phyloP scores from a whole-genome alignment of 2,329 filamentous ascomycete genomes.

The Arthroderma sp. region DNA sequence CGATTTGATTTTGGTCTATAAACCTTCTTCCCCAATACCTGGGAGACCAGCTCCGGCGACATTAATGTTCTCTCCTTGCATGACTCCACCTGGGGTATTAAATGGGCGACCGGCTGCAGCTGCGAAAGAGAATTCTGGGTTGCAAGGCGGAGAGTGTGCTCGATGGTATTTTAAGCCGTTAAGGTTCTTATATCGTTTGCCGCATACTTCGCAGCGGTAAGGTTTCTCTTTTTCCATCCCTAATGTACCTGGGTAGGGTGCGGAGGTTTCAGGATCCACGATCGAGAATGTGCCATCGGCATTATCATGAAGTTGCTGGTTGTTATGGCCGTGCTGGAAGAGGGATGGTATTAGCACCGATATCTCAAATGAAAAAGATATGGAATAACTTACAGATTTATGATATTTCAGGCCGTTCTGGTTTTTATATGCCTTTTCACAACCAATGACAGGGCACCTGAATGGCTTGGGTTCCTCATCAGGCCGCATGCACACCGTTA shows the following conservation, averaged over 20 bases:
- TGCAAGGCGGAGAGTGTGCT: conserved; percentile 76
- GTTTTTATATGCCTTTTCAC: conserved; percentile 99
- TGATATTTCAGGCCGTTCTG: conserved; percentile 95
- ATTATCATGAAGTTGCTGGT: conserved; percentile 92
- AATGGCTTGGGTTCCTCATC: conserved; percentile 95
- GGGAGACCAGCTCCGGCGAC: conserved; percentile 36
- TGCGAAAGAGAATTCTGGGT: conserved; percentile 59
- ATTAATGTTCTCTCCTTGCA: conserved; percentile 35
- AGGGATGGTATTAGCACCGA: not conserved
- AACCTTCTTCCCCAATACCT: conserved; percentile 30
- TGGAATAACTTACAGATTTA: conserved; percentile 44
- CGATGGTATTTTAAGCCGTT: conserved; percentile 96
- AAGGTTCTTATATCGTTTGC: conserved; percentile 97
- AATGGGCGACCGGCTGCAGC: conserved; percentile 33
- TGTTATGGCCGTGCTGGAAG: conserved; percentile 72
- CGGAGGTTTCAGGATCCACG: conserved; percentile 86
- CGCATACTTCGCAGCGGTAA: conserved; percentile 91
- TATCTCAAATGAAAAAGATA: conserved; percentile 1
- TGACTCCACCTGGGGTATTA: conserved; percentile 29
- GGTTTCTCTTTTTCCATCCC: conserved; percentile 99
- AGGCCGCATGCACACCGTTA: conserved; percentile 32
- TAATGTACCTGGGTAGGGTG: conserved; percentile 85
- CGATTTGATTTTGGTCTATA: not conserved
- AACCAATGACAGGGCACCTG: conserved; percentile 93
- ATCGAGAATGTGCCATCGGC: conserved; percentile 96